Evolutionary conservation across 108 stramenopile genomes (phyloP).

Genomic region (Fistulifera pelliculosa): DNA sequence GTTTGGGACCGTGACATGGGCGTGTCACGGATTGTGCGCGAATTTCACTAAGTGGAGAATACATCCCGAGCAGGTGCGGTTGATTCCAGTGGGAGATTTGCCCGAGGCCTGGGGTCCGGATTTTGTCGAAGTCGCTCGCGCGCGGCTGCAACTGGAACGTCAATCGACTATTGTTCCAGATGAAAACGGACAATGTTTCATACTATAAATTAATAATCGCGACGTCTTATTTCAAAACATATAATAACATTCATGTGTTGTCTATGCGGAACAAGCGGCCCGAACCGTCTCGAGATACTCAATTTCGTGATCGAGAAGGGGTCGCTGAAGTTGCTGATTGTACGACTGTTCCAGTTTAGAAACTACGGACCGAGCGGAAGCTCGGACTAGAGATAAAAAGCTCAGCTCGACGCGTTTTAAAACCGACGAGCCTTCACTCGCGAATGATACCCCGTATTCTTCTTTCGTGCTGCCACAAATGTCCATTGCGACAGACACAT

Average conservation of each 20-base stretch:
- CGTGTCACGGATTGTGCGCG: slow-evolving; percentile 13
- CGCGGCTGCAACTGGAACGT: neutral
- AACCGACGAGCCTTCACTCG: neutral
- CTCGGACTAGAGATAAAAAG: slow-evolving; percentile 2
- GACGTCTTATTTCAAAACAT: no score
- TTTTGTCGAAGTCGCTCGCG: neutral
- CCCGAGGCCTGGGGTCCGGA: neutral
- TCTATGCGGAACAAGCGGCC: neutral
- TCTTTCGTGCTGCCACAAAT: neutral
- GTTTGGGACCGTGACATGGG: slow-evolving; percentile 19
- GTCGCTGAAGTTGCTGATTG: neutral
- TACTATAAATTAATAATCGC: no score
- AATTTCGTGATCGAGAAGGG: slow-evolving; percentile 6
- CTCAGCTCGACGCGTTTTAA: neutral
- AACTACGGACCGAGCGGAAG: neutral
- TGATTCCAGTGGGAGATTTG: slow-evolving; percentile 8
- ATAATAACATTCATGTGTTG: no score
- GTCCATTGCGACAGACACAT: no score
- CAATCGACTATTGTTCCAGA: neutral
- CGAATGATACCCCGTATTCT: neutral
- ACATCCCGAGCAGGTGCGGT: neutral
- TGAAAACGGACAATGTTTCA: neutral
- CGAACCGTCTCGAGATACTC: neutral
- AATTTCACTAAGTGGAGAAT: slow-evolving; percentile 20
- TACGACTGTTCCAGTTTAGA: no score